phyloP scores from a whole-genome alignment of 1,284 basidiomycete genomes.

The Coriolopsis trogii region DNA sequence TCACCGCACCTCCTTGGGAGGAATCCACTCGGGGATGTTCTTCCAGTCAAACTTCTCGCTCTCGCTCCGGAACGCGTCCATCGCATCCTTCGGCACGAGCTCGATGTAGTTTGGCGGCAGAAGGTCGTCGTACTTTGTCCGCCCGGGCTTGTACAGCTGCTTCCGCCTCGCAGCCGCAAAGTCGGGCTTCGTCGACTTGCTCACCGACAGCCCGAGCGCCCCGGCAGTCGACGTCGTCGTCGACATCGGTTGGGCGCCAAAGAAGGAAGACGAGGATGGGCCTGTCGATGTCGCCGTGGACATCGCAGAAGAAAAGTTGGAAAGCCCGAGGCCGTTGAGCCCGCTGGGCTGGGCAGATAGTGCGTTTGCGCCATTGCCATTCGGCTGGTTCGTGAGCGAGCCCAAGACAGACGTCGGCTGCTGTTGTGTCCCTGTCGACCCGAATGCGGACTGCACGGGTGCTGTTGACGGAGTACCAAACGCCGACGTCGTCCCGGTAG shows the following conservation, averaged over 20 bases:
- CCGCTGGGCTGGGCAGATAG: not conserved
- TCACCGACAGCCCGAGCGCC: too few relatives aligned
- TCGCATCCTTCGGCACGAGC: constrained; percentile 52
- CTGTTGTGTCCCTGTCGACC: constrained; percentile 23
- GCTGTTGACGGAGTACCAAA: constrained; percentile 35
- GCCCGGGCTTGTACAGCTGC: constrained; percentile 45
- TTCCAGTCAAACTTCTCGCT: constrained; percentile 70
- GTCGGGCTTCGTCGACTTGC: constrained; percentile 40
- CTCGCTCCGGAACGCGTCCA: constrained; percentile 60
- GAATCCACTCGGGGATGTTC: constrained; percentile 76
- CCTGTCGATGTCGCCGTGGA: constrained; percentile 20
- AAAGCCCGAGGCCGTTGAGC: not conserved
- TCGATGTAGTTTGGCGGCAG: constrained; percentile 62
- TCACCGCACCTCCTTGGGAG: constrained; percentile 70
- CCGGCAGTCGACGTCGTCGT: too few relatives aligned
- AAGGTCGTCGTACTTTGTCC: constrained; percentile 57
- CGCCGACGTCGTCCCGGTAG: constrained; percentile 31
- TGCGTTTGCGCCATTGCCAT: too few relatives aligned
- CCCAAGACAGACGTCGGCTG: constrained; percentile 35
- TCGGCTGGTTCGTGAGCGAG: constrained; percentile 18
- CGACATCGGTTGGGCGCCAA: constrained; percentile 27
- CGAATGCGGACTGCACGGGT: constrained; percentile 36
- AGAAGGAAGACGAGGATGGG: constrained; percentile 33
- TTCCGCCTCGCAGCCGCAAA: constrained; percentile 43
- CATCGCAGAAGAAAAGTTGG: not conserved